These are phyloP conservation scores for Eucalyptus urophylla DNA, from an alignment of 345 rosid species.

Conservation along the genomic window DNA sequence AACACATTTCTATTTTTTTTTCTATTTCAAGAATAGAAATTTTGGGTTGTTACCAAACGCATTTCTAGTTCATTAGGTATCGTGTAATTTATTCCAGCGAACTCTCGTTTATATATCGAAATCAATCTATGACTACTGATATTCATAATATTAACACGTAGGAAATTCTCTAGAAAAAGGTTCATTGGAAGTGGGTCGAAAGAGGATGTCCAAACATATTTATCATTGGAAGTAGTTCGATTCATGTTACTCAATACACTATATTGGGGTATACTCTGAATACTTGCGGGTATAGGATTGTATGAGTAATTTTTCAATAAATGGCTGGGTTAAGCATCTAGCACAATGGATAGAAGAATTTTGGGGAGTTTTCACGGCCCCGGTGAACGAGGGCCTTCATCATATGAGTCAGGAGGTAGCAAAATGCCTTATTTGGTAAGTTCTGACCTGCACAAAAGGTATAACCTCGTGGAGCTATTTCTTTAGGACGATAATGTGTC, in stretches of 20 bases:
- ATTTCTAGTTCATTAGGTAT: too few species aligned
- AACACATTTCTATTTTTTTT: too few species aligned
- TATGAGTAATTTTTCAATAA: too few species aligned
- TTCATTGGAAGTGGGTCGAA: neutral
- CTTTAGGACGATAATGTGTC: neutral
- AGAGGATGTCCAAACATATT: neutral
- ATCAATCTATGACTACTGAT: accelerated
- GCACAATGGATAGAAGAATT: accelerated
- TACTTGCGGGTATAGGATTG: neutral
- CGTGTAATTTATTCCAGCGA: neutral
- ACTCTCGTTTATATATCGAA: neutral
- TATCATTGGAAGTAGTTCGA: neutral
- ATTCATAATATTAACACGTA: neutral
- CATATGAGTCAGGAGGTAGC: accelerated
- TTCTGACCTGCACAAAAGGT: too few species aligned
- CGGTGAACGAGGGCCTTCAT: neutral
- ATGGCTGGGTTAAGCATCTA: too few species aligned
- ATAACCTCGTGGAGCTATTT: neutral
- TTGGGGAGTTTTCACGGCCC: neutral
- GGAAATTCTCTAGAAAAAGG: neutral
- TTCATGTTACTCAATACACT: neutral
- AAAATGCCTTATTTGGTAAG: neutral
- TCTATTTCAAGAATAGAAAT: too few species aligned
- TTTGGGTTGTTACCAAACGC: too few species aligned
- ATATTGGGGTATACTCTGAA: neutral